Evolutionary conservation across 305 asterid genomes (phyloP).

Genomic region (Vinca major): DNA sequence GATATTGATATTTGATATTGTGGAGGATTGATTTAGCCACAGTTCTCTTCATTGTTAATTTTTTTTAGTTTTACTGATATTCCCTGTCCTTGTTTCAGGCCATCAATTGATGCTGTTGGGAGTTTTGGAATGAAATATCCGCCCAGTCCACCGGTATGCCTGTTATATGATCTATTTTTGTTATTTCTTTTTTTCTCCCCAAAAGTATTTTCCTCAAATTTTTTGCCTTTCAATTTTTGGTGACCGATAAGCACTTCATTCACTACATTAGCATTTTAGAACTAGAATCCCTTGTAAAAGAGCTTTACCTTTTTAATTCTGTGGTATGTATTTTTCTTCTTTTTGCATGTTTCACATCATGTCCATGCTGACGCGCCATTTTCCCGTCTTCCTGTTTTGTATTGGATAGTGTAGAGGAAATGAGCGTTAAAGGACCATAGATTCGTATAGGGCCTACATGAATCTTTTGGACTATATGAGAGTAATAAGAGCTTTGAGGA

Average conservation of each 20-base stretch:
- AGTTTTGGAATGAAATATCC: constrained; percentile 24
- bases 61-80: constrained; percentile 13
- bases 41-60: neutral
- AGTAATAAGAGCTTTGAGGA: neutral
- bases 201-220: neutral
- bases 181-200: too few relatives aligned
- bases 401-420: neutral
- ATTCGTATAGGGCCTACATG: neutral
- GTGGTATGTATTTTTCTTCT: neutral
- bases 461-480: neutral
- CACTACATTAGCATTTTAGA: neutral
- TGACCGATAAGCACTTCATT: neutral
- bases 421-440: neutral
- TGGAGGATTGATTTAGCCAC: neutral
- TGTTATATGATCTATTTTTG: constrained; percentile 3
- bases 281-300: neutral
- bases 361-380: neutral
- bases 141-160: constrained; percentile 34
- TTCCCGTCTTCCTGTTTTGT: constrained; percentile 4
- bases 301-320: neutral
- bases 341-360: neutral
- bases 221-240: neutral
- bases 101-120: constrained; percentile 32
- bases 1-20: neutral
- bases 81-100: constrained; percentile 29